Base-by-base conservation (phyloP, 148 eudicot genomes). In the Vaccinium darrowii region DNA sequence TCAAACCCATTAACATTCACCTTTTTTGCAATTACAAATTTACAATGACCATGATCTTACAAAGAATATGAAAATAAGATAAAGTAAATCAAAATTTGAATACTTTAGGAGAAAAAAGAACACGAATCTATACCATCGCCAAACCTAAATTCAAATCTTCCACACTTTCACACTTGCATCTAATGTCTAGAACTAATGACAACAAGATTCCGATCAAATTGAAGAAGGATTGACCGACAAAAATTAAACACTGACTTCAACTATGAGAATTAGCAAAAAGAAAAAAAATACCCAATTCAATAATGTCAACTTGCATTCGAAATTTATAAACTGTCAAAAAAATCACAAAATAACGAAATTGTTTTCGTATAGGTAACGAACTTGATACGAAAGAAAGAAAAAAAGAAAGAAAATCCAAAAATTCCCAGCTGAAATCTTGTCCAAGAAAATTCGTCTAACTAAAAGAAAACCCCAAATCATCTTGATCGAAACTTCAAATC, bases 351-450 rank as follows among this genome's bases (percentile, higher is more conserved):
- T 53, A 25, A 79, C n/a, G 39, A 54, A 79, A 67, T 36, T 58
- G 77, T 73, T 73, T 39, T 39, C n/a, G 18, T 50, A 1, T 73
- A 43, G 77, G 49, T 33, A 18, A 80, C 25, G 49, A 57, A 80
- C 27, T 18, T 36, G 51, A 58, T 0, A 21, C 23, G 23, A 63
- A 54, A 14, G 74, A 12, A 47, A 81, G 65, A 5, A 15, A 30
- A n/a, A 79, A 14, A 1, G 60, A 80, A 19, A 10, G 49, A 51
- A 50, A 71, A 67, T 30, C 77, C 71, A 4, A 71, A 25, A 18
- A 25, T 51, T 69, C 11, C 78, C 27, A 71, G 78, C 84, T 72
- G 72, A 52, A 83, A 53, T 47, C 18, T 80, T 62, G 71, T 18
- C 5, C 25, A 16, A 57, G 56, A 7, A n/a, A 50, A 81, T 49